Evolutionary conservation across 768 basidiomycete genomes (phyloP).

Genomic region (Tephrocybe sp.): DNA sequence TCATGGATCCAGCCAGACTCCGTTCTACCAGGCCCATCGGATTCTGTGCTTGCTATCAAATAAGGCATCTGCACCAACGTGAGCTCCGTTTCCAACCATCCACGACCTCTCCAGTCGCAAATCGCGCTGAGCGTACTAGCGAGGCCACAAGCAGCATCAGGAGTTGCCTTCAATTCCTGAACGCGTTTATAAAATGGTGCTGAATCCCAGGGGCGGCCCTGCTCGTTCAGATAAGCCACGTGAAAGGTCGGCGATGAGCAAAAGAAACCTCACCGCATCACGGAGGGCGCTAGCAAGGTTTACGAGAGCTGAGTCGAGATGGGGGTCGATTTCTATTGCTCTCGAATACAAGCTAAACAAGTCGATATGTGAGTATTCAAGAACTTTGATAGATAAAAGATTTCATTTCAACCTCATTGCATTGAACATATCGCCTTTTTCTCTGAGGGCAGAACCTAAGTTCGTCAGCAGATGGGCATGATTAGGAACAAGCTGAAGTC

Average conservation of each 20-base stretch:
- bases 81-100: neutral
- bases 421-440: neutral
- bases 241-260: neutral
- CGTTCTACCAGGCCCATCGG: too few species aligned
- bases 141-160: neutral
- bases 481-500: neutral
- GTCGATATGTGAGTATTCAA: neutral
- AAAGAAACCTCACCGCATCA: neutral
- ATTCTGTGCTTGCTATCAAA: too few species aligned
- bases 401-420: neutral
- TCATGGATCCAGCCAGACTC: conserved; percentile 1
- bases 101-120: conserved; percentile 2
- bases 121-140: neutral
- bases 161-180: neutral
- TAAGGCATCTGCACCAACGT: neutral
- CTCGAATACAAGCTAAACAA: neutral
- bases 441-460: neutral
- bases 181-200: neutral
- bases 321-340: neutral
- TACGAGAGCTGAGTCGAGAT: neutral
- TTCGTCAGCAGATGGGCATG: neutral
- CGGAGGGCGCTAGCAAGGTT: neutral
- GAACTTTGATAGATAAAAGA: too few species aligned
- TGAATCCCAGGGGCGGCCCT: conserved; percentile 1
- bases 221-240: neutral